Conservation (phyloP, 1,139 yeast species). For the Arxiozyma slooffiae region DNA sequence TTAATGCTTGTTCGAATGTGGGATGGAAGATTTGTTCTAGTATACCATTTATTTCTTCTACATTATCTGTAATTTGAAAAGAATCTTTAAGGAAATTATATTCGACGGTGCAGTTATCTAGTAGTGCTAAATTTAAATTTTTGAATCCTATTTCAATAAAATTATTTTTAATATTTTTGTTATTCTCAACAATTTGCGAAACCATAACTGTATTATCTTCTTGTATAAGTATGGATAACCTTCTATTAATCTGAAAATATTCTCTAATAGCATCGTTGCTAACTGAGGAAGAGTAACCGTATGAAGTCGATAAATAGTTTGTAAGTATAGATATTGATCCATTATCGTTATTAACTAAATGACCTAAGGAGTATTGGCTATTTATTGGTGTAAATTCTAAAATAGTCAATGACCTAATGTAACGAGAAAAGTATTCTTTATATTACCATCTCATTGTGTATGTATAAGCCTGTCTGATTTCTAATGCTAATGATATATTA, state of each 20-base stretch:
- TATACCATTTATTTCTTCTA: slow-evolving; percentile 36
- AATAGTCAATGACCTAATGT: slow-evolving; percentile 64
- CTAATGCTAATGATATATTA: slow-evolving; percentile 60
- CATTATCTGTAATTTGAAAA: slow-evolving; percentile 40
- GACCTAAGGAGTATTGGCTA: slow-evolving; percentile 33
- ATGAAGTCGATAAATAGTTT: slow-evolving; percentile 19
- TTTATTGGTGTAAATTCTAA: slow-evolving; percentile 47
- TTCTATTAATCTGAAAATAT: slow-evolving; percentile 47
- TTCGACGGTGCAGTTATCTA: slow-evolving; percentile 73
- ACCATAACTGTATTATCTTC: slow-evolving; percentile 60
- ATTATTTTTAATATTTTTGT: slow-evolving; percentile 47
- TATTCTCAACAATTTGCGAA: slow-evolving; percentile 77
- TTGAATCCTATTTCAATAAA: slow-evolving; percentile 67
- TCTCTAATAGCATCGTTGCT: slow-evolving; percentile 32
- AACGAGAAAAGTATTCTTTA: slow-evolving; percentile 65
- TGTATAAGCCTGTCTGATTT: slow-evolving; percentile 67
- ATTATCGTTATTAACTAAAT: slow-evolving; percentile 20
- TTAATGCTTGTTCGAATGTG: slow-evolving; percentile 45
- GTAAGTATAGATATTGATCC: slow-evolving; percentile 17
- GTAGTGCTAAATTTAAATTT: slow-evolving; percentile 61
- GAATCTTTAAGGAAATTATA: slow-evolving; percentile 65
- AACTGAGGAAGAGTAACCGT: slow-evolving; percentile 13
- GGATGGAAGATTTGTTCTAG: slow-evolving; percentile 41
- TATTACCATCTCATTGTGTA: slow-evolving; percentile 94
- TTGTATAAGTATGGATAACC: slow-evolving; percentile 44